Percentiles rank a stretch among this genome's conserved stretches.
Evolutionary conservation across 495 filamentous ascomycete species (phyloP).

Genomic region (Beverwykella pulmonaria): DNA sequence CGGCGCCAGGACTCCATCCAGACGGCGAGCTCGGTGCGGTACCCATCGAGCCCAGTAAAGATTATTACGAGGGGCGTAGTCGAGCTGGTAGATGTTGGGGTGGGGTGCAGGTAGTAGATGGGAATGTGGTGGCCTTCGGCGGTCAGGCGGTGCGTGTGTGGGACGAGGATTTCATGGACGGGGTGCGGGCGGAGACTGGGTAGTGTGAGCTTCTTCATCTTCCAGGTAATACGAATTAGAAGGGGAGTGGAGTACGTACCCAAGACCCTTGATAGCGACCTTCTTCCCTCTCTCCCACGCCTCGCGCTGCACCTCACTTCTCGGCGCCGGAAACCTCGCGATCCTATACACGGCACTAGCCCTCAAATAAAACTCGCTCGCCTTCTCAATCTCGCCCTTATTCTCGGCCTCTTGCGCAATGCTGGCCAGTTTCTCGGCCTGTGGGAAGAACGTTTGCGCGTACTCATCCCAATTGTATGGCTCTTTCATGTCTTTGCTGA

Average conservation of each 20-base stretch:
- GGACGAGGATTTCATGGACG: conserved; percentile 63
- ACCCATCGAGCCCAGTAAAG: conserved; percentile 77
- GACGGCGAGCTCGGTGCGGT: conserved; percentile 75
- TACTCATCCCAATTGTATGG: conserved; percentile 64
- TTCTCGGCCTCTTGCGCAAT: conserved; percentile 53
- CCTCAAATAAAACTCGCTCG: conserved; percentile 63
- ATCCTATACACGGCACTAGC: conserved; percentile 67
- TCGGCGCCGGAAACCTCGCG: conserved; percentile 64
- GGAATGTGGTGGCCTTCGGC: conserved; percentile 63
- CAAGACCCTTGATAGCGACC: conserved; percentile 62
- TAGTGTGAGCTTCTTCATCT: not conserved
- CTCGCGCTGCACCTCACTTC: conserved; percentile 60
- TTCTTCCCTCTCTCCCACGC: conserved; percentile 72
- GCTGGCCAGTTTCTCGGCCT: conserved; percentile 56
- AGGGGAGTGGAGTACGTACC: conserved; percentile 6
- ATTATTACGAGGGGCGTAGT: conserved; percentile 66
- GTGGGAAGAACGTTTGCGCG: conserved; percentile 63
- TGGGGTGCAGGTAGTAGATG: conserved; percentile 64
- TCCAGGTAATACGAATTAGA: not conserved
- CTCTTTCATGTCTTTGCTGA: conserved; percentile 63
- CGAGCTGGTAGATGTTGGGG: conserved; percentile 44
- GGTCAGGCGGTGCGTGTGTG: conserved; percentile 55
- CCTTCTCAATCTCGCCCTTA: conserved; percentile 52
- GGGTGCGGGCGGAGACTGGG: conserved; percentile 54
- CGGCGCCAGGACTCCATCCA: conserved; percentile 67